Conservation (phyloP, 345 rosid species). For the Citrus medica region DNA sequence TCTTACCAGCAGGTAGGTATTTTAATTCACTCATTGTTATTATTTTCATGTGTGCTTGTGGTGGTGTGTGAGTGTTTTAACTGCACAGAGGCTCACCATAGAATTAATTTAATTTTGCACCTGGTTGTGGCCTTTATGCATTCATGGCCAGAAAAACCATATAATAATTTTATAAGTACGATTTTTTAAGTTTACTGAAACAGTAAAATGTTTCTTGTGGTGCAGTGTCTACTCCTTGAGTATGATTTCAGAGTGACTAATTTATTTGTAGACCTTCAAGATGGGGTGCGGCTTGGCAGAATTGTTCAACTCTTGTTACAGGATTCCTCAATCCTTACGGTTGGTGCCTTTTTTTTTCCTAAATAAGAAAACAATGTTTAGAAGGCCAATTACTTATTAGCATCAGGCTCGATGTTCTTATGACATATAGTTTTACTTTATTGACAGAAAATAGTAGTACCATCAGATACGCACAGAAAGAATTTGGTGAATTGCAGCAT, state of each 20-base stretch:
- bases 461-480: slow-evolving; percentile 72
- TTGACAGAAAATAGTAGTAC: slow-evolving; percentile 70
- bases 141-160: not conserved
- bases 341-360: slow-evolving; percentile 19
- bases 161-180: not conserved
- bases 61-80: not conserved
- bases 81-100: not conserved
- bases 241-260: slow-evolving; percentile 71
- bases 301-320: slow-evolving; percentile 78
- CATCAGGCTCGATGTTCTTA: slow-evolving; percentile 3
- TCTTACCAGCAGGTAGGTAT: slow-evolving; percentile 75
- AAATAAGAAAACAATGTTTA: not conserved
- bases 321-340: slow-evolving; percentile 77
- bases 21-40: slow-evolving; percentile 1
- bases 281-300: slow-evolving; percentile 87
- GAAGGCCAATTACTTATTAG: not conserved
- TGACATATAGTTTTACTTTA: slow-evolving; percentile 10
- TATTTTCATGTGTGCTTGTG: too few relatives aligned
- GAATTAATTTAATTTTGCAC: not conserved
- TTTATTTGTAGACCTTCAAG: slow-evolving; percentile 76
- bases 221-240: slow-evolving; percentile 69
- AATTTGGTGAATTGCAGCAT: slow-evolving; percentile 61
- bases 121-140: not conserved
- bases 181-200: not conserved
- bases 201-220: slow-evolving; percentile 5